Conservation (phyloP, 1,139 yeast genomes). For the Candida anutae region DNA sequence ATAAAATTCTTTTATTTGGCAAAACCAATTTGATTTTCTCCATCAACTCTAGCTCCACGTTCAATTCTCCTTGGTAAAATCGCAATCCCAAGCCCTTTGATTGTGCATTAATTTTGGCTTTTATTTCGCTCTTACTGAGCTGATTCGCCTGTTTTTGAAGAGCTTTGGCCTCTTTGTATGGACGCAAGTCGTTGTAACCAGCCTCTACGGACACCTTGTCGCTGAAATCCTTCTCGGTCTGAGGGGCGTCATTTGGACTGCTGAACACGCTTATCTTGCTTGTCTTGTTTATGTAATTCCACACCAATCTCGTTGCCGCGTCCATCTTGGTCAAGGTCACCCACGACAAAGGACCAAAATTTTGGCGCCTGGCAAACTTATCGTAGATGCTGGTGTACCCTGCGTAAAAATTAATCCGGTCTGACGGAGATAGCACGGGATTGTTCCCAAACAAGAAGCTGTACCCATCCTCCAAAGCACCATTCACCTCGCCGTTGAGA, state of each 20-base stretch:
- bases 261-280: conserved; percentile 2
- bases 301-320: conserved; percentile 8
- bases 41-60: conserved; percentile 18
- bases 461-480: too few species aligned
- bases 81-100: conserved; percentile 17
- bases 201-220: conserved; percentile 8
- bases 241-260: conserved; percentile 3
- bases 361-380: conserved; percentile 16
- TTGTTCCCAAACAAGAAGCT: conserved; percentile 1
- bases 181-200: conserved; percentile 8
- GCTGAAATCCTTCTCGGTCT: conserved; percentile 6
- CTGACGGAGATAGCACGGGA: conserved; percentile 14
- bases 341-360: conserved; percentile 33
- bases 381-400: conserved; percentile 20
- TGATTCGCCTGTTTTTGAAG: background rate
- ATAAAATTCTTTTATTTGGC: conserved; percentile 35
- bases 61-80: conserved; percentile 23
- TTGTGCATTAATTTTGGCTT: conserved; percentile 8
- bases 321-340: conserved; percentile 23
- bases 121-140: background rate
- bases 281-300: conserved; percentile 12
- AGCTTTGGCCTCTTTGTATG: conserved; percentile 1
- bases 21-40: conserved; percentile 15
- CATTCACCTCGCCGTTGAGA: too few species aligned
- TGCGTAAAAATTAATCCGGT: conserved; percentile 25